A percentile compares a stretch with the other conserved stretches of the same genome.
These are phyloP conservation scores for Quercus lobata DNA, from an alignment of 331 rosid species.

Conservation along the genomic window DNA sequence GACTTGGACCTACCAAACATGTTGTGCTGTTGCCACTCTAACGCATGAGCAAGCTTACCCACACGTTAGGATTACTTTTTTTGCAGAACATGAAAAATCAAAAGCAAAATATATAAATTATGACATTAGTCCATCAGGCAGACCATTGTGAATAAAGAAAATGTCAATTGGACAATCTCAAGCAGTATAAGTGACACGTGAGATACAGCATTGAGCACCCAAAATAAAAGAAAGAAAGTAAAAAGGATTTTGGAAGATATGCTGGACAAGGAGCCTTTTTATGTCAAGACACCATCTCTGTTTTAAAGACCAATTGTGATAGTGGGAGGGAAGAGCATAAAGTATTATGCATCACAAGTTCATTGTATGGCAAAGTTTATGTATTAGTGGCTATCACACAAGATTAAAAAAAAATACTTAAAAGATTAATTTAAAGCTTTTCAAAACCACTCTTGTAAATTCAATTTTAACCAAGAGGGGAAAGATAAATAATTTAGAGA, in stretches of 20 bases:
- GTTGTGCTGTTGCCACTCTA: not conserved
- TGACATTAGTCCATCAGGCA: not conserved
- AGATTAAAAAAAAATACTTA: not conserved
- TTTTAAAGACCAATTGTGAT: not conserved
- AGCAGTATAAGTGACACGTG: not conserved
- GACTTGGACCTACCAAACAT: not conserved
- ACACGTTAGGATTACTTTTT: not conserved
- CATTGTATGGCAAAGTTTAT: not conserved
- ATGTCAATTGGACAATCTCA: not conserved
- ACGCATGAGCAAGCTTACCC: not conserved
- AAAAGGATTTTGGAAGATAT: not conserved
- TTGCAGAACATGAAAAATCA: not conserved
- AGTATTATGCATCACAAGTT: not conserved
- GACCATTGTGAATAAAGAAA: not conserved
- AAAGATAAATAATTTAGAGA: not conserved
- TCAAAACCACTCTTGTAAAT: not conserved
- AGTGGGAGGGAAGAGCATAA: not conserved
- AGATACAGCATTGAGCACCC: not conserved
- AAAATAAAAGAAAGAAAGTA: too few relatives aligned
- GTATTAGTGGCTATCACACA: not conserved
- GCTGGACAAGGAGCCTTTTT: not conserved
- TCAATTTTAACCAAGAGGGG: not conserved
- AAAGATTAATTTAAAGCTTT: not conserved
- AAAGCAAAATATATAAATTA: not conserved
- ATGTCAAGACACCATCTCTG: not conserved